These are phyloP conservation scores for Penicillium sp. DNA, from an alignment of 2,329 filamentous ascomycete genomes.

Conservation along the genomic window DNA sequence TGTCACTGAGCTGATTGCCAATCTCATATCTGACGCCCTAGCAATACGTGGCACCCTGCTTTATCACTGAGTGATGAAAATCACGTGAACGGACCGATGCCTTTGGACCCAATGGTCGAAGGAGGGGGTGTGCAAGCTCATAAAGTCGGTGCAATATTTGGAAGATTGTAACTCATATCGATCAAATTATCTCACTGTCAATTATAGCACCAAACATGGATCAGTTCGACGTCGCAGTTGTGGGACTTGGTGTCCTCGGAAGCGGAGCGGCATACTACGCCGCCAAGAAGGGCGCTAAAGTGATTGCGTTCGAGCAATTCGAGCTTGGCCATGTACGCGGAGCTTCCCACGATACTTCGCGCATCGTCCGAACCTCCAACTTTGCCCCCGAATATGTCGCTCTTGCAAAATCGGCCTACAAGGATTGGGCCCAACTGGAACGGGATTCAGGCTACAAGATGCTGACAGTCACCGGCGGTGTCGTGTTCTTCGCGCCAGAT, in stretches of 20 bases:
- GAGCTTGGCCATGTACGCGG: conserved; percentile 30
- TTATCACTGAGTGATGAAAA: background rate
- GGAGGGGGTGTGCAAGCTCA: background rate
- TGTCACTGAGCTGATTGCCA: background rate
- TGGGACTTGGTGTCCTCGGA: conserved; percentile 28
- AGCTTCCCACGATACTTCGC: conserved; percentile 31
- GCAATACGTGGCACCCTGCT: background rate
- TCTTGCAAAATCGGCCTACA: conserved; percentile 44
- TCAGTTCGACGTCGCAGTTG: conserved; percentile 28
- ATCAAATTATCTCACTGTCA: background rate
- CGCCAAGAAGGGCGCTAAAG: conserved; percentile 26
- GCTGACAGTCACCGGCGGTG: conserved; percentile 26
- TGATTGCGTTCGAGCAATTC: conserved; percentile 30
- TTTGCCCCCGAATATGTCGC: conserved; percentile 29
- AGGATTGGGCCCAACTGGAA: conserved; percentile 30
- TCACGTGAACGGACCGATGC: background rate
- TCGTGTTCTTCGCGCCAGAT: conserved; percentile 23
- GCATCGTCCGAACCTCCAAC: conserved; percentile 29
- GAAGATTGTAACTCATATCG: background rate
- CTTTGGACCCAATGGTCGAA: background rate
- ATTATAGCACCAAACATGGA: conserved; percentile 3
- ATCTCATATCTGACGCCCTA: background rate
- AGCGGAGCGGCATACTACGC: conserved; percentile 29
- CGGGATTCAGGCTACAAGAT: conserved; percentile 18
- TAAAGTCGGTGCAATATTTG: background rate